Evolutionary conservation across 2,329 filamentous ascomycete genomes (phyloP).

Genomic region (Cladosporium sp.): DNA sequence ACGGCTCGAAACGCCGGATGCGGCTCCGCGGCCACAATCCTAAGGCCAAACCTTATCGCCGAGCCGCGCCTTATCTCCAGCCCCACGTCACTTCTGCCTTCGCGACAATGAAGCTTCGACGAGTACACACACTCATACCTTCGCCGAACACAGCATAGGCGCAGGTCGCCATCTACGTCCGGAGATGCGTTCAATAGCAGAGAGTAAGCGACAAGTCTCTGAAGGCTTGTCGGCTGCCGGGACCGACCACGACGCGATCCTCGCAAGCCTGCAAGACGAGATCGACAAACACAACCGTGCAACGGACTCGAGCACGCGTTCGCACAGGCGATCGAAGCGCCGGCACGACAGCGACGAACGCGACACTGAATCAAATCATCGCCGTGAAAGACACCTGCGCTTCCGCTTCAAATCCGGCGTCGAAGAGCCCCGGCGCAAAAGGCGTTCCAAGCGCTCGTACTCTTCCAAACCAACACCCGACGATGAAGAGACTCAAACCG

Average conservation of each 20-base stretch:
- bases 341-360: constrained; percentile 12
- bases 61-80: not conserved
- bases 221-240: constrained; percentile 19
- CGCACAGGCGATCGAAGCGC: constrained; percentile 1
- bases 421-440: constrained; percentile 20
- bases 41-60: not conserved
- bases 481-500: constrained; percentile 11
- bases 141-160: too few species aligned
- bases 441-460: constrained; percentile 15
- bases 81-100: constrained; percentile 2
- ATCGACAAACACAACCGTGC: constrained; percentile 28
- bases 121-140: too few species aligned
- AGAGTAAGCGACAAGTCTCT: constrained; percentile 26
- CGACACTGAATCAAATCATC: constrained; percentile 3
- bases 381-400: constrained; percentile 2
- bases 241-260: constrained; percentile 27
- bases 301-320: not conserved
- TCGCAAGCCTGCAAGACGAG: constrained; percentile 27
- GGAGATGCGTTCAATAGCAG: constrained; percentile 29
- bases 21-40: constrained; percentile 7
- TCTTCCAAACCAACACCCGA: constrained; percentile 7
- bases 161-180: too few species aligned
- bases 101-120: not conserved
- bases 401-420: constrained; percentile 29
- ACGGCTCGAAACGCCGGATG: constrained; percentile 5